Evolutionary conservation across 805 yeast species (phyloP), one percentile per base, ranked within the genome.

Genomic region (Pichia manshurica): DNA sequence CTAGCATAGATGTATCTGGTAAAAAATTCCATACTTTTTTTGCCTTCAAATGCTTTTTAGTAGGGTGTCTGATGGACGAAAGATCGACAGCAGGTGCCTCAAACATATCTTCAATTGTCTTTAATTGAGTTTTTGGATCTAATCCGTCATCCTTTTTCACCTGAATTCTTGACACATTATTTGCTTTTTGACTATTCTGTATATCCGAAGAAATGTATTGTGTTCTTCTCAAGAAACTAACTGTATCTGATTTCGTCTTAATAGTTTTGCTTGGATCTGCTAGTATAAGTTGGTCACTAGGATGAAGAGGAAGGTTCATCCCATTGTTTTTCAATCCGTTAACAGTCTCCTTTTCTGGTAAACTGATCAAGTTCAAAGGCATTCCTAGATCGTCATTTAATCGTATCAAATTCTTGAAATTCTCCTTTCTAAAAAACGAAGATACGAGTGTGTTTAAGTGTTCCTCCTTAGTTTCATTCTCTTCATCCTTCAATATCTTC

Each of bases 1-100:
- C 99, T 76, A 88, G 73, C 74, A 86, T 78, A n/a, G 91, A 81
- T 9, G 93, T 81, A 64, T 93, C 97, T 7, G 99, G 99, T 52
- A 90, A 69, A 23, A 93, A 69, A 22, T 84, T 82, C 87, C 89
- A 87, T 1, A 88, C 73, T 50, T 73, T 75, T 19, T 82, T 89
- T 0, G 96, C 96, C 46, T 74, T 81, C 44, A 88, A 67, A 48
- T 77, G 71, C 59, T 77, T 83, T 68, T 82, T 87, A 23, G 77
- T 74, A 29, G 99, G 99, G 67, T 93, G 99, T 1, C 66, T 56
- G 20, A 76, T 54, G 39, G 74, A 74, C 6, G 61, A 64, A 44
- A 73, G 66, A 12, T 66, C 63, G 16, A 44, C 48, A 44, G 72
- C 61, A 1, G 79, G 63, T 40, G 69, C 72, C 33, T 78, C 87